These are phyloP conservation scores for Ilex asprella DNA, from an alignment of 257 asterid genomes.

Conservation along the genomic window DNA sequence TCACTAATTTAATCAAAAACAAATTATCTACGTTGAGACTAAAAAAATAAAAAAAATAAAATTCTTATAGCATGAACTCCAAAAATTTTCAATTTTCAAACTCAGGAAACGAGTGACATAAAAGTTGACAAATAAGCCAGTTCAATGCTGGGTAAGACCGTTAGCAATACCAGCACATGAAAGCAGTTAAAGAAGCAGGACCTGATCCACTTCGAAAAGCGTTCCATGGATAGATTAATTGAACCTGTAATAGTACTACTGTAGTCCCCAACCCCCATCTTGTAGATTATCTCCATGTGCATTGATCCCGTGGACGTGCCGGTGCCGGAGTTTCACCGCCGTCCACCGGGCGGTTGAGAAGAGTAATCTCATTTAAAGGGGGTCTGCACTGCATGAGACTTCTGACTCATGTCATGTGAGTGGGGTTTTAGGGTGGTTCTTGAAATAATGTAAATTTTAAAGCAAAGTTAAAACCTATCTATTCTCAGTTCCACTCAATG, in stretches of 20 bases:
- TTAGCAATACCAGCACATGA: constrained; percentile 39
- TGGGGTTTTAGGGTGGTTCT: constrained; percentile 44
- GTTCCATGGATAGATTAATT: constrained; percentile 5
- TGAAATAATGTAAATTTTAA: constrained; percentile 36
- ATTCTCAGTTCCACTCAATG: constrained; percentile 29
- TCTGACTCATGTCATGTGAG: constrained; percentile 84
- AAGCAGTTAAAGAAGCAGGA: constrained; percentile 21
- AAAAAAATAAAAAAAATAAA: too few relatives aligned
- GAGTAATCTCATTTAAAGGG: constrained; percentile 17
- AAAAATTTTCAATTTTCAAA: too few relatives aligned
- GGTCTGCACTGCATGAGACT: constrained; percentile 4
- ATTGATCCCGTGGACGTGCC: constrained; percentile 11
- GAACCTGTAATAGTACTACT: background rate
- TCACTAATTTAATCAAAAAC: too few relatives aligned
- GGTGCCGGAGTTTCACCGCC: constrained; percentile 22
- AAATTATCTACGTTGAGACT: too few relatives aligned
- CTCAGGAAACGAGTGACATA: too few relatives aligned
- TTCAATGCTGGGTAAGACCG: constrained; percentile 39
- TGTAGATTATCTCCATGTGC: background rate
- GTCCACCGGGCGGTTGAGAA: constrained; percentile 7
- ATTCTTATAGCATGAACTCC: too few relatives aligned
- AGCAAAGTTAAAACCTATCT: constrained; percentile 25
- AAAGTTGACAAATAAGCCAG: background rate
- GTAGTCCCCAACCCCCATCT: too few relatives aligned
- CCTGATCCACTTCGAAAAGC: background rate